Evolutionary conservation across 2,329 filamentous ascomycete genomes (phyloP), one percentile per base, ranked within the genome.

Genomic region (Pestalotiopsis sp.): DNA sequence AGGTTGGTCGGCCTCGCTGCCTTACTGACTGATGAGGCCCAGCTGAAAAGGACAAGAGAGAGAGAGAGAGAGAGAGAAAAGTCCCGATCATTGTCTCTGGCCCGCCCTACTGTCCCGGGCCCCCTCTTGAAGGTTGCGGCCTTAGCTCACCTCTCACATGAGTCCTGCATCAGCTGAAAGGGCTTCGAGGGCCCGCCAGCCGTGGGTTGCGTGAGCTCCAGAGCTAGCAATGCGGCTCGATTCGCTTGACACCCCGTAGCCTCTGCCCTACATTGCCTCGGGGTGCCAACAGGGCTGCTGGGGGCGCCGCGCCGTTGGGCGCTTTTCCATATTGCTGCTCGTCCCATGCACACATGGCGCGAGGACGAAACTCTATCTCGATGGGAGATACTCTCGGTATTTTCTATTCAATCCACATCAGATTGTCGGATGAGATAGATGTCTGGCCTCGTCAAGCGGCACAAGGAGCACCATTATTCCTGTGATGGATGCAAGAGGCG

Each of bases 1-100:
- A 52, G 45, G 45, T 52, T 45, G 45, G 45, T n/a, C 45, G 41
- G 59, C n/a, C 59, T 39, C 59, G 59, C 59, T 39, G 31, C 59
- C 59, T 39, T 62, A 62, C 45, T 52, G 13, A 49, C 41, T 49
- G 45, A 52, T 52, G 45, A 52, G 45, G 45, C 45, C 45, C 45
- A 52, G 45, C 45, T 52, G 45, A 52, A 52, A 52, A 52, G 31
- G 31, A 36, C 31, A 12, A 7, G 45, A 52, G 11, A n/a, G 4
- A 49, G 12, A 23, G 14, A n/a, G 20, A 49, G 5, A 49, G 12
- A 23, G 14, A n/a, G 20, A 49, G 5, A 49, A 14, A 49, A 52
- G 45, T 62, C 25, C 31, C n/a, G 31, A 39, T 38, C 25, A 62
- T 27, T 36, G 27, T 14, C 14, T 27, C 1, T 62, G 27, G 23